Conservation (phyloP, 1,284 basidiomycete genomes). For the Schizopora paradoxa region DNA sequence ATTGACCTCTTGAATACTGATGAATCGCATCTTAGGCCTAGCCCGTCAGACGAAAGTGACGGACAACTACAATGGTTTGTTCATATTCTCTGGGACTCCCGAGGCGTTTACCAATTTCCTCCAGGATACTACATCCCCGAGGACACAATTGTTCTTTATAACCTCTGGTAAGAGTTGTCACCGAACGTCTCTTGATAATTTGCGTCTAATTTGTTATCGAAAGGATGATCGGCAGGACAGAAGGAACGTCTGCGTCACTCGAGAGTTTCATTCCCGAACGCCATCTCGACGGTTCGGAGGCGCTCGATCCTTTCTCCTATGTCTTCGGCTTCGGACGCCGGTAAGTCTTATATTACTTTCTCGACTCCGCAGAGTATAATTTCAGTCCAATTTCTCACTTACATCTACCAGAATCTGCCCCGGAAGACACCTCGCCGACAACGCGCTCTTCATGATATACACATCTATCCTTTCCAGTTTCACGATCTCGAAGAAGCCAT, state of each 20-base stretch:
- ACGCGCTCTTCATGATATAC: constrained; percentile 14
- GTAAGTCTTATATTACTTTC: not conserved
- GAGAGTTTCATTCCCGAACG: no score
- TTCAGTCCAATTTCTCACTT: not conserved
- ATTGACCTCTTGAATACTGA: not conserved
- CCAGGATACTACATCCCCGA: constrained; percentile 15
- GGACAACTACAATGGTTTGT: no score
- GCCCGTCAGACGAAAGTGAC: constrained; percentile 15
- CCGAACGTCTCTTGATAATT: no score
- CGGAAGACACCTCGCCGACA: constrained; percentile 7
- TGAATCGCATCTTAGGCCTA: constrained; percentile 18
- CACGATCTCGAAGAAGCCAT: no score
- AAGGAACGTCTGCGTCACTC: no score
- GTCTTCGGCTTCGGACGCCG: not conserved
- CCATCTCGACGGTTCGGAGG: no score
- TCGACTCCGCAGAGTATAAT: not conserved
- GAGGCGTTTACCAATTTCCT: no score
- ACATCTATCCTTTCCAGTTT: no score
- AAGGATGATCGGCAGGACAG: no score
- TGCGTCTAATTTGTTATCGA: not conserved
- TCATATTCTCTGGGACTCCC: no score
- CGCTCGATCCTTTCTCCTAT: not conserved
- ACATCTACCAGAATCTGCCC: constrained; percentile 5
- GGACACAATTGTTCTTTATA: constrained; percentile 12
- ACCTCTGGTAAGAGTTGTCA: constrained; percentile 17